Percentiles rank a stretch among this genome's conserved stretches.
These are phyloP conservation scores for Candida coleopterorum DNA, from an alignment of 805 yeast genomes.

Conservation along the genomic window DNA sequence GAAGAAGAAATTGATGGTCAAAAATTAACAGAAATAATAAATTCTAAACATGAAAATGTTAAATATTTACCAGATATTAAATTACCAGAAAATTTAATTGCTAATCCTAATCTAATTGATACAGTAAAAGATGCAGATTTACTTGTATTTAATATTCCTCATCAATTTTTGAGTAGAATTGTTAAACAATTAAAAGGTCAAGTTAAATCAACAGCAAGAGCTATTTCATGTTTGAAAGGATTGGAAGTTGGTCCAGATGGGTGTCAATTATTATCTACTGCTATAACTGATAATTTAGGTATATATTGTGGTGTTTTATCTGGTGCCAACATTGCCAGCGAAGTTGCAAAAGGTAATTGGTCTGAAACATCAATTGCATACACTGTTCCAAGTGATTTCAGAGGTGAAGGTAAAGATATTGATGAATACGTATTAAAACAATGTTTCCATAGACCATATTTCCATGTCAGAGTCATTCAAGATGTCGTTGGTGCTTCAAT, in stretches of 20 bases:
- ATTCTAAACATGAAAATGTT: conserved; percentile 87
- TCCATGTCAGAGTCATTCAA: conserved; percentile 88
- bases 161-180: conserved; percentile 83
- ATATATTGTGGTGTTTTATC: conserved; percentile 93
- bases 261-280: conserved; percentile 75
- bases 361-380: conserved; percentile 97
- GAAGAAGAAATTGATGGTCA: conserved; percentile 78
- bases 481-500: conserved; percentile 96
- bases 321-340: conserved; percentile 97
- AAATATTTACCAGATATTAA: conserved; percentile 86
- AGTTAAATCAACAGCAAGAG: conserved; percentile 67
- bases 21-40: conserved; percentile 86
- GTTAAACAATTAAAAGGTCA: conserved; percentile 74
- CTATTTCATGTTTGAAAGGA: conserved; percentile 94
- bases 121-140: conserved; percentile 82
- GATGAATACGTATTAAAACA: conserved; percentile 69
- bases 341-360: conserved; percentile 93
- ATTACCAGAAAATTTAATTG: conserved; percentile 81
- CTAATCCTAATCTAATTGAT: conserved; percentile 76
- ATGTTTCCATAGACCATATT: conserved; percentile 94
- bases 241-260: conserved; percentile 84
- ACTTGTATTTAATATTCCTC: conserved; percentile 92
- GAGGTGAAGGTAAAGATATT: conserved; percentile 64
- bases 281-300: conserved; percentile 74
- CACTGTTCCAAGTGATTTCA: conserved; percentile 64